These are phyloP conservation scores for Kwoniella sp. DNA, from an alignment of 768 basidiomycete genomes.

Conservation along the genomic window DNA sequence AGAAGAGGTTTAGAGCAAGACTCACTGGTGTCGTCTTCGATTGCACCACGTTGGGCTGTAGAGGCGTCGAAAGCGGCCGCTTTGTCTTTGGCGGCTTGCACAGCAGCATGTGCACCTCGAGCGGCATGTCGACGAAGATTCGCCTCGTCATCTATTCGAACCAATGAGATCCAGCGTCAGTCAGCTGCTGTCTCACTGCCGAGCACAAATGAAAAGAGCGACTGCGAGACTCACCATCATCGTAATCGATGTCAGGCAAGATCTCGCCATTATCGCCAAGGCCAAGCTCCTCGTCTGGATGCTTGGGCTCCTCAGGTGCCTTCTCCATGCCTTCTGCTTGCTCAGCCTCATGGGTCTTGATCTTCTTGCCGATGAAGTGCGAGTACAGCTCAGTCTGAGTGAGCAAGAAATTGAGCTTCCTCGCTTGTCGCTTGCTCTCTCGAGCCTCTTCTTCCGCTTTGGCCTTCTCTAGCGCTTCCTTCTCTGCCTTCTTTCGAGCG, in stretches of 20 bases:
- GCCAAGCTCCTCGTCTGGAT: slow-evolving; percentile 53
- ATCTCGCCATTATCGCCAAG: slow-evolving; percentile 63
- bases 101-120: slow-evolving; percentile 85
- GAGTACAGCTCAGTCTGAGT: slow-evolving; percentile 98
- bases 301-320: slow-evolving; percentile 2
- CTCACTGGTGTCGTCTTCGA: slow-evolving; percentile 64
- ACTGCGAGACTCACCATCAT: slow-evolving; percentile 68
- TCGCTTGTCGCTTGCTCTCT: slow-evolving; percentile 87
- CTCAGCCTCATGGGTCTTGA: slow-evolving; percentile 59
- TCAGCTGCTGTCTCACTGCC: too few relatives aligned
- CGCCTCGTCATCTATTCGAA: slow-evolving; percentile 75
- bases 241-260: slow-evolving; percentile 82
- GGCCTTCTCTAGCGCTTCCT: slow-evolving; percentile 66
- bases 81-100: slow-evolving; percentile 73
- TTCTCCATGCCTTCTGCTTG: slow-evolving; percentile 49
- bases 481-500: slow-evolving; percentile 87
- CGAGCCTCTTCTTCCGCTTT: slow-evolving; percentile 59
- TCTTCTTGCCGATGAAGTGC: slow-evolving; percentile 97
- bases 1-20: background rate
- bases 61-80: slow-evolving; percentile 84
- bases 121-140: slow-evolving; percentile 83
- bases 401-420: slow-evolving; percentile 97
- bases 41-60: slow-evolving; percentile 70
- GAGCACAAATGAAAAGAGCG: background rate
- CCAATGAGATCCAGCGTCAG: background rate